Evolutionary conservation across 352 stramenopile genomes (phyloP), one percentile per base, ranked within the genome.

Genomic region (Achlya hypogyna): DNA sequence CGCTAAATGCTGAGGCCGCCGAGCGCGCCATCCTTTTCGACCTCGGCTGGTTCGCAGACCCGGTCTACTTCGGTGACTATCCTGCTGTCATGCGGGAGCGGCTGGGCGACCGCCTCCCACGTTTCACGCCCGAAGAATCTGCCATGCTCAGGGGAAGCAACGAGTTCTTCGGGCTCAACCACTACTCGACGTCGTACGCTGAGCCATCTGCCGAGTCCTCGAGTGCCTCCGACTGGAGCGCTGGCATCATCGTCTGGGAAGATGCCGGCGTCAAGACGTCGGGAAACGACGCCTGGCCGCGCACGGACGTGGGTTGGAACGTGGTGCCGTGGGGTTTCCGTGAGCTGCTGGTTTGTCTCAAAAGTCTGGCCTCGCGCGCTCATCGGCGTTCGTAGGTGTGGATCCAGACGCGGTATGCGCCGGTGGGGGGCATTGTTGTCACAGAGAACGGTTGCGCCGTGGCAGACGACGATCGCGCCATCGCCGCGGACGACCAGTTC

Each of bases 81-180:
- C 95, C 95, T 4, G 66, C 86, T 51, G 81, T 88, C 32, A 98
- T 98, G 92, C 86, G 82, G 62, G 64, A 91, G 38, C 78, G 82
- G 63, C 77, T 87, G 22, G 87, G 89, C 32, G 67, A 79, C n/a
- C 79, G 91, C 12, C 72, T 98, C 28, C 93, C 93, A 4, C 63
- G 66, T 31, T 98, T 98, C 70, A 97, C 93, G 9, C 71, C 81
- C 40, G 74, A 93, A 20, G 82, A 97, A 67, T 81, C 86, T 54
- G 77, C 78, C 25, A 51, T 90, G 28, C 60, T 98, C 18, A 82
- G 84, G 49, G 84, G 81, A 9, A 96, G 83, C 56, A 81, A 69
- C 32, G 95, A 98, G 69, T 98, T 98, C 73, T 89, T 98, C 38
- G 94, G 91, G 1, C 73, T 98, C 1, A 98, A 98, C 75, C 89